These are phyloP conservation scores for Fusarium vanettenii DNA, from an alignment of 2,329 filamentous ascomycete genomes.

Conservation along the genomic window DNA sequence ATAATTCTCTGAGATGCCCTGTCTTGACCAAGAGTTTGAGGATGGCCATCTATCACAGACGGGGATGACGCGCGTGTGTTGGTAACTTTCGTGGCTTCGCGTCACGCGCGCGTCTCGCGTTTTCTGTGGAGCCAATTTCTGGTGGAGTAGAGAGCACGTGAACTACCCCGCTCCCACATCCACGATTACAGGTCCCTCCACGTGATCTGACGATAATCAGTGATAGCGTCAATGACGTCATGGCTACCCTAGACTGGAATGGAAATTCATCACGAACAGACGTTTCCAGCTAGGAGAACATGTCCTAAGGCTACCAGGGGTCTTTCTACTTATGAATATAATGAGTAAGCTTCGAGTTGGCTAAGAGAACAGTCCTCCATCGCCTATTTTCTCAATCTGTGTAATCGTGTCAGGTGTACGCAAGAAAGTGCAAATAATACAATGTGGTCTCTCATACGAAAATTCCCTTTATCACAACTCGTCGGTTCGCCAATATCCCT, in stretches of 20 bases:
- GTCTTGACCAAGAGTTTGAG: neutral
- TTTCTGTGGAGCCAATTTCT: neutral
- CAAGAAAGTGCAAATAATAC: neutral
- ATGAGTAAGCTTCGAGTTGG: neutral
- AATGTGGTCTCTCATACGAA: neutral
- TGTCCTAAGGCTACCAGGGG: neutral
- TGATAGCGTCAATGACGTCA: neutral
- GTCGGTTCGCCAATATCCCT: neutral
- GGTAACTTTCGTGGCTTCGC: neutral
- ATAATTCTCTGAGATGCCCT: no score
- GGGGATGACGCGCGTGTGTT: neutral
- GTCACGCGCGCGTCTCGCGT: neutral
- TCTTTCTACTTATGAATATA: fast-evolving
- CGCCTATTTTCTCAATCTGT: neutral
- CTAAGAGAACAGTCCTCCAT: neutral
- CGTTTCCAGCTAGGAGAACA: neutral
- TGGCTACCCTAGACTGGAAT: neutral
- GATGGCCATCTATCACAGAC: neutral
- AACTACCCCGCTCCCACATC: neutral
- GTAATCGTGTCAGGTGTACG: neutral
- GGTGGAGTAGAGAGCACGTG: neutral
- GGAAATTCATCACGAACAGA: neutral
- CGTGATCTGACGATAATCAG: neutral
- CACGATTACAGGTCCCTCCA: neutral
- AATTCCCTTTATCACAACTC: no score